phyloP scores from a whole-genome alignment of 345 rosid species.

The Euphorbia pulcherrima region DNA sequence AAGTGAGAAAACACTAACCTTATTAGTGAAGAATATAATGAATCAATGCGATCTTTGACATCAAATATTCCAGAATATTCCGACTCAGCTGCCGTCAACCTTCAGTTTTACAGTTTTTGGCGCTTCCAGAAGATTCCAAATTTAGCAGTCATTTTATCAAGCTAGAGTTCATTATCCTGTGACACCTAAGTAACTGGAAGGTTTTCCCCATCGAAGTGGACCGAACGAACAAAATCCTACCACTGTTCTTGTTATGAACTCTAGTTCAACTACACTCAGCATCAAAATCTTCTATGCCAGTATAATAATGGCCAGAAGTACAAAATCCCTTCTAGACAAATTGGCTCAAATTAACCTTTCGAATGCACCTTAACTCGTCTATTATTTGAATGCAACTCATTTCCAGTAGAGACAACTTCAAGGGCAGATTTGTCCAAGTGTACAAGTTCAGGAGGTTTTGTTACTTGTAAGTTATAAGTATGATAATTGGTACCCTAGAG shows the following conservation, averaged over 20 bases:
- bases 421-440: neutral
- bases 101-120: neutral
- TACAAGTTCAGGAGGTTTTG: neutral
- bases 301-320: neutral
- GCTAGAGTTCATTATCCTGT: neutral
- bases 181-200: neutral
- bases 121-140: neutral
- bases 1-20: neutral
- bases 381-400: too few species aligned
- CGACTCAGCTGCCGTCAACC: neutral
- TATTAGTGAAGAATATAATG: neutral
- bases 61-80: slow-evolving; percentile 4
- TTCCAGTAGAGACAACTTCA: too few species aligned
- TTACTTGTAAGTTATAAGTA: neutral
- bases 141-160: neutral
- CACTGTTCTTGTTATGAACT: neutral
- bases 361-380: neutral
- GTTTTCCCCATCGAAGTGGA: neutral
- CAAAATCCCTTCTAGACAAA: neutral
- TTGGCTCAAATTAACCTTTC: neutral
- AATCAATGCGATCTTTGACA: neutral
- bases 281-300: neutral
- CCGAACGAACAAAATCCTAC: neutral
- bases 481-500: neutral
- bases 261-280: neutral